Evolutionary conservation across 2,329 filamentous ascomycete species (phyloP).

Genomic region (Diaporthe velutina): DNA sequence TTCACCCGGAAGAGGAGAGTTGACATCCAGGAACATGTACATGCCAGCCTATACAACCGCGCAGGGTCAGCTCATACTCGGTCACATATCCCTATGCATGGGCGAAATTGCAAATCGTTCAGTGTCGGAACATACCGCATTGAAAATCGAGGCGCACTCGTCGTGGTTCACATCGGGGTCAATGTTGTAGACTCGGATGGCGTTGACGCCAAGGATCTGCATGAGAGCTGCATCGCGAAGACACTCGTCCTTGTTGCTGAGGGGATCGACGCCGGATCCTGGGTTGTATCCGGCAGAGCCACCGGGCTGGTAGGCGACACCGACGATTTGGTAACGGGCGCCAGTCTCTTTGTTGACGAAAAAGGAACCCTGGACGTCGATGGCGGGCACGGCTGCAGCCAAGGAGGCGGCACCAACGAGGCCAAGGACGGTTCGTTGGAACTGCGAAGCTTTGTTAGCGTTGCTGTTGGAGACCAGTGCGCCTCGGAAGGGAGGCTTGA

Average conservation of each 20-base stretch:
- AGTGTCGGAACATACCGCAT: conserved; percentile 57
- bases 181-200: conserved; percentile 78
- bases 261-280: conserved; percentile 65
- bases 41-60: conserved; percentile 66
- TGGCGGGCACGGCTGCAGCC: conserved; percentile 68
- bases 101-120: background rate
- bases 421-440: conserved; percentile 21
- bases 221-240: conserved; percentile 75
- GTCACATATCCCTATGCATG: background rate
- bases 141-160: conserved; percentile 76
- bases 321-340: conserved; percentile 74
- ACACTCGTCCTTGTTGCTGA: conserved; percentile 70
- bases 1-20: conserved; percentile 72
- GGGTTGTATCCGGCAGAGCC: conserved; percentile 74
- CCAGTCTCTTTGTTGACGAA: conserved; percentile 72
- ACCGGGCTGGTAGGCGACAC: conserved; percentile 78
- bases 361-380: conserved; percentile 68
- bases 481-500: background rate
- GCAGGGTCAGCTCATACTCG: background rate
- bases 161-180: conserved; percentile 76
- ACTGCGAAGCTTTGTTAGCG: conserved; percentile 32
- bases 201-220: conserved; percentile 74
- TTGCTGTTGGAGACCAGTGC: background rate
- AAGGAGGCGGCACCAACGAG: conserved; percentile 57
- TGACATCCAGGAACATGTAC: conserved; percentile 78